Percentiles rank a stretch among this genome's conserved stretches.
phyloP scores from a whole-genome alignment of 2,329 filamentous ascomycete genomes.

The Fusarium oxysporum region DNA sequence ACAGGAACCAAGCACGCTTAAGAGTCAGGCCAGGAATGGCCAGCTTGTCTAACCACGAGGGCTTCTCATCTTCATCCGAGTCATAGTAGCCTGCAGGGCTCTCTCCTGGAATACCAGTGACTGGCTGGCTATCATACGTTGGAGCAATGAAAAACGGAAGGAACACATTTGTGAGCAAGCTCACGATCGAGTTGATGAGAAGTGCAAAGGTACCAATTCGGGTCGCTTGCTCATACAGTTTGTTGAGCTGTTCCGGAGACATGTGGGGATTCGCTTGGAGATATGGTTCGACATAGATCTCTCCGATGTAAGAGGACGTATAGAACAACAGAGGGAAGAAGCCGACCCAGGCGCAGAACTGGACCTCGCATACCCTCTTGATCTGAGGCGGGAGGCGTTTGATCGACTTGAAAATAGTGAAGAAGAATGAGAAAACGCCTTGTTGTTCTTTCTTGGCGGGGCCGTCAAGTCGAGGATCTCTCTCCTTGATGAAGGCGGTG shows the following conservation, averaged over 20 bases:
- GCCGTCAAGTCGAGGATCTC: constrained; percentile 81
- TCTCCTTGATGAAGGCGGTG: constrained; percentile 76
- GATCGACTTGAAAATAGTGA: constrained; percentile 80
- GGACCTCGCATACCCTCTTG: constrained; percentile 81
- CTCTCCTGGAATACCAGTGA: constrained; percentile 49
- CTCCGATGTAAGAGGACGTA: constrained; percentile 91
- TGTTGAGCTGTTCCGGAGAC: constrained; percentile 79
- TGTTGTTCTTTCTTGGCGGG: constrained; percentile 68
- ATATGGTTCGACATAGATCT: constrained; percentile 89
- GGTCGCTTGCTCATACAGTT: constrained; percentile 85
- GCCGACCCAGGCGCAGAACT: constrained; percentile 91
- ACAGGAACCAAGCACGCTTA: constrained; percentile 86
- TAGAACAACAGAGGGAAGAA: constrained; percentile 98
- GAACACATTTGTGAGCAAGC: constrained; percentile 82
- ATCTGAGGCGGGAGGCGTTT: constrained; percentile 84
- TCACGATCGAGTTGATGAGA: constrained; percentile 87
- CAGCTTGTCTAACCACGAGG: constrained; percentile 68
- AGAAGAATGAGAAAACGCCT: constrained; percentile 83
- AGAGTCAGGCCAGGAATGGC: constrained; percentile 87
- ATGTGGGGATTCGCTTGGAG: constrained; percentile 83
- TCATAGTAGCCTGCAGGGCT: constrained; percentile 46
- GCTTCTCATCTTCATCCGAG: constrained; percentile 49
- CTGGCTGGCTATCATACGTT: constrained; percentile 70
- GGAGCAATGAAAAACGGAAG: constrained; percentile 88
- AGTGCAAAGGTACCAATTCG: constrained; percentile 90